Conservation (phyloP, 768 basidiomycete genomes). For the Mycena chlorophos region DNA sequence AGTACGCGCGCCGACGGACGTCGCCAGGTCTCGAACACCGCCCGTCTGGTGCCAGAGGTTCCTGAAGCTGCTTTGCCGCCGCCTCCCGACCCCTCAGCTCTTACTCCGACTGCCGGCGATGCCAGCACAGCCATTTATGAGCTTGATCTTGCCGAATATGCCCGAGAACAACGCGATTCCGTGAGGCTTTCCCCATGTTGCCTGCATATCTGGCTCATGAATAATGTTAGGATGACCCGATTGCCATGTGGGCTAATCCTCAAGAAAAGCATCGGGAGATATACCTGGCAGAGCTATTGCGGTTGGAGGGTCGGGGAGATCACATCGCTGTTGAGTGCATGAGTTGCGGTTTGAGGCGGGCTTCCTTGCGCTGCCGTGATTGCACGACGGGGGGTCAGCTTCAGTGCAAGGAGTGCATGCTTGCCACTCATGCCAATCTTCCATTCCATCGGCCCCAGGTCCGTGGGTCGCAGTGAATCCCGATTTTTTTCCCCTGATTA, state of each 20-base stretch:
- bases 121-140: neutral
- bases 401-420: constrained; percentile 9
- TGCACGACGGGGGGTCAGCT: constrained; percentile 8
- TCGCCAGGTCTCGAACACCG: too few species aligned
- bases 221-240: constrained; percentile 8
- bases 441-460: constrained; percentile 22
- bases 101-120: too few species aligned
- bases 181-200: neutral
- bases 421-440: neutral
- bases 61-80: too few species aligned
- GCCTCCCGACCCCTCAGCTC: too few species aligned
- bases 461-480: neutral
- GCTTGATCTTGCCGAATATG: neutral
- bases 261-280: neutral
- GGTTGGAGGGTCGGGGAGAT: constrained; percentile 13
- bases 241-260: constrained; percentile 1
- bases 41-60: too few species aligned
- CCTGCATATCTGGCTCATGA: neutral
- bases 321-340: neutral
- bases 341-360: neutral
- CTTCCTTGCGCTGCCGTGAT: constrained; percentile 14
- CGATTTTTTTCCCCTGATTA: neutral
- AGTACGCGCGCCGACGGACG: too few species aligned
- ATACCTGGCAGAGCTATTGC: constrained; percentile 21
- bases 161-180: neutral